These are phyloP conservation scores for Arthrobotrys sinensis DNA, from an alignment of 2,329 filamentous ascomycete genomes.

Conservation along the genomic window DNA sequence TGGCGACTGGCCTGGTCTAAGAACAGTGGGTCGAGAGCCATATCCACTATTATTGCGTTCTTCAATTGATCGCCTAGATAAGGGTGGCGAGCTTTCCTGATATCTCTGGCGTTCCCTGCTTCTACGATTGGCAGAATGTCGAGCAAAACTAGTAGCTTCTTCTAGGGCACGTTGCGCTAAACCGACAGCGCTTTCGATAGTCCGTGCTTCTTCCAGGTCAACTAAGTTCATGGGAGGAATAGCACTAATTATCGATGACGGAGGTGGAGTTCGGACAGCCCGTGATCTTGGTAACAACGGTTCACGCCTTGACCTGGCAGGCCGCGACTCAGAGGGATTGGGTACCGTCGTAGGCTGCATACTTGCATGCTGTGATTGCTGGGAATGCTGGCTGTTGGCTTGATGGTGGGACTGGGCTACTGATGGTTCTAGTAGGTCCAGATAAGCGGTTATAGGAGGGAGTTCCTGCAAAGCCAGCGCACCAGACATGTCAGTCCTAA, in stretches of 20 bases:
- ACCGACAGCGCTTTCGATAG: conserved; percentile 47
- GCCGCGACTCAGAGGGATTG: conserved; percentile 54
- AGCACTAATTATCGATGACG: conserved; percentile 51
- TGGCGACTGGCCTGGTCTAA: conserved; percentile 68
- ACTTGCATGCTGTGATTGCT: conserved; percentile 49
- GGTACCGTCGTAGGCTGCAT: conserved; percentile 57
- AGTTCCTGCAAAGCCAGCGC: conserved; percentile 61
- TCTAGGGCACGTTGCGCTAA: conserved; percentile 57
- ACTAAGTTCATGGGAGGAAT: conserved; percentile 52
- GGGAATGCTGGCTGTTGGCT: conserved; percentile 43
- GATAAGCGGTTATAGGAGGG: conserved; percentile 60
- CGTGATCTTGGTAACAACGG: conserved; percentile 47
- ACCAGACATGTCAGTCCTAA: conserved; percentile 58
- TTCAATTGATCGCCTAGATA: conserved; percentile 59
- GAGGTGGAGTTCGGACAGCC: conserved; percentile 50
- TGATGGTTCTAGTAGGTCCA: conserved; percentile 57
- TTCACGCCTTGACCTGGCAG: conserved; percentile 49
- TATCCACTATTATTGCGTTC: conserved; percentile 68
- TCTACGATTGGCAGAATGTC: conserved; percentile 61
- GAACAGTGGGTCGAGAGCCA: conserved; percentile 71
- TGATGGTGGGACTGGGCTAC: conserved; percentile 52
- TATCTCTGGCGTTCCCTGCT: conserved; percentile 62
- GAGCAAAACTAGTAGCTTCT: conserved; percentile 59
- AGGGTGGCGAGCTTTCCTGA: conserved; percentile 60
- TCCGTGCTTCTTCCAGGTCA: conserved; percentile 48